Percentiles rank a stretch among this genome's conserved stretches.
These are phyloP conservation scores for Fusarium citri DNA, from an alignment of 2,329 filamentous ascomycete genomes.

Conservation along the genomic window DNA sequence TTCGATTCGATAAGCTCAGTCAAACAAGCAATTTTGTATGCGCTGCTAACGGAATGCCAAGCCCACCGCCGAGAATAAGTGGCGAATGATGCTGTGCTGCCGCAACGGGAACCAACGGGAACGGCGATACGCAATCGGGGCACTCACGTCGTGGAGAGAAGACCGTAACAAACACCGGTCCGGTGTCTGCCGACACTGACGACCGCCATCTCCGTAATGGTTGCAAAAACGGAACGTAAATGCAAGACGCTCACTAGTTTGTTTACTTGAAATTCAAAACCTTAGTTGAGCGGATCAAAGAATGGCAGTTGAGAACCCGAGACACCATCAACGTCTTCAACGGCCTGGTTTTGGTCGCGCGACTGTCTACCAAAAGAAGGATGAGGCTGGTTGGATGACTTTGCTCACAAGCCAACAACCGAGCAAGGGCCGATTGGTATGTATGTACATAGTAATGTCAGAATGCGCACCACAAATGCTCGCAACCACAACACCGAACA, in stretches of 20 bases:
- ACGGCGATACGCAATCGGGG: slow-evolving; percentile 8
- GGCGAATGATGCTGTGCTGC: slow-evolving; percentile 27
- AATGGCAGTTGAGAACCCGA: background rate
- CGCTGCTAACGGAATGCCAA: slow-evolving; percentile 29
- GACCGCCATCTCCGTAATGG: slow-evolving; percentile 20
- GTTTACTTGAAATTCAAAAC: background rate
- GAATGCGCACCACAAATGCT: slow-evolving; percentile 1
- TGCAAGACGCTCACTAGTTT: slow-evolving; percentile 11
- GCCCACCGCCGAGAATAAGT: slow-evolving; percentile 23
- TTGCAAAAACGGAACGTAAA: slow-evolving; percentile 19
- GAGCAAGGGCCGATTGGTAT: slow-evolving; percentile 28
- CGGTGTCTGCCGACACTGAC: slow-evolving; percentile 32
- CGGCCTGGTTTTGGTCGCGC: slow-evolving; percentile 9
- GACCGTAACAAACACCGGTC: slow-evolving; percentile 16
- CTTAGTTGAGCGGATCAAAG: background rate
- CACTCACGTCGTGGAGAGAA: slow-evolving; percentile 6
- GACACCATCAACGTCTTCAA: slow-evolving; percentile 1
- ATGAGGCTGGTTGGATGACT: slow-evolving; percentile 11
- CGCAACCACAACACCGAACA: slow-evolving; percentile 13
- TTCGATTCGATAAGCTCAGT: slow-evolving; percentile 22
- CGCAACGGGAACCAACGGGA: slow-evolving; percentile 32
- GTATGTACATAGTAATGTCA: slow-evolving; percentile 7
- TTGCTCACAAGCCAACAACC: slow-evolving; percentile 15
- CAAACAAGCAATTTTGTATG: slow-evolving; percentile 25
- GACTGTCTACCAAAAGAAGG: slow-evolving; percentile 1